These are phyloP conservation scores for Metarhizium album DNA, from an alignment of 2,329 filamentous ascomycete species.

Conservation along the genomic window DNA sequence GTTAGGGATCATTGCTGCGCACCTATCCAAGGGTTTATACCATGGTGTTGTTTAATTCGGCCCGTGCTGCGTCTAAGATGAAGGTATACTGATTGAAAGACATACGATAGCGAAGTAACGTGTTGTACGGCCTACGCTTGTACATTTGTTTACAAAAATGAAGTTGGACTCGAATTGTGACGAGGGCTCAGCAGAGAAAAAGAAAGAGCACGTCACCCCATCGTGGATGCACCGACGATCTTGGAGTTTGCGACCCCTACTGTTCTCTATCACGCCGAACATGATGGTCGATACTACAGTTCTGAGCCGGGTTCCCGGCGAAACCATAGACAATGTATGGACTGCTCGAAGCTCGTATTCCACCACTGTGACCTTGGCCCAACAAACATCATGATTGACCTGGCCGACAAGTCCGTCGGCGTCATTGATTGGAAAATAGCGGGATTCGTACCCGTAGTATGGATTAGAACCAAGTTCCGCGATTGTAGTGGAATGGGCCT, in stretches of 20 bases:
- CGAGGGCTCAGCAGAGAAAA: too few relatives aligned
- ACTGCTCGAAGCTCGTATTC: constrained; percentile 10
- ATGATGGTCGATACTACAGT: constrained; percentile 15
- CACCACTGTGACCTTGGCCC: constrained; percentile 12
- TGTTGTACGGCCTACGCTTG: too few relatives aligned
- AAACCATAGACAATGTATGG: constrained; percentile 14
- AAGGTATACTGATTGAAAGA: too few relatives aligned
- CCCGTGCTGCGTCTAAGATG: too few relatives aligned
- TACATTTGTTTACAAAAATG: too few relatives aligned
- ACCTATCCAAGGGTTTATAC: too few relatives aligned
- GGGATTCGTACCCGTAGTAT: constrained; percentile 10
- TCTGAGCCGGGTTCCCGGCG: constrained; percentile 15
- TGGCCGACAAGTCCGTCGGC: constrained; percentile 6
- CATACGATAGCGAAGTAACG: too few relatives aligned
- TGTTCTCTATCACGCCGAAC: constrained; percentile 13
- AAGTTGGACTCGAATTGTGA: too few relatives aligned
- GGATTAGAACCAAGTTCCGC: neutral
- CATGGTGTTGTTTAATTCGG: too few relatives aligned
- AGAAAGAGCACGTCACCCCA: constrained; percentile 11
- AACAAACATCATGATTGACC: constrained; percentile 7
- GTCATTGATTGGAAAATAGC: constrained; percentile 13
- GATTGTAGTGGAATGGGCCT: neutral
- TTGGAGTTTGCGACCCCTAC: constrained; percentile 9
- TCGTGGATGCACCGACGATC: constrained; percentile 5
- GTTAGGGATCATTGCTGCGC: too few relatives aligned